Evolutionary conservation across 2,329 filamentous ascomycete genomes (phyloP).

Genomic region (Byssothecium circinans): DNA sequence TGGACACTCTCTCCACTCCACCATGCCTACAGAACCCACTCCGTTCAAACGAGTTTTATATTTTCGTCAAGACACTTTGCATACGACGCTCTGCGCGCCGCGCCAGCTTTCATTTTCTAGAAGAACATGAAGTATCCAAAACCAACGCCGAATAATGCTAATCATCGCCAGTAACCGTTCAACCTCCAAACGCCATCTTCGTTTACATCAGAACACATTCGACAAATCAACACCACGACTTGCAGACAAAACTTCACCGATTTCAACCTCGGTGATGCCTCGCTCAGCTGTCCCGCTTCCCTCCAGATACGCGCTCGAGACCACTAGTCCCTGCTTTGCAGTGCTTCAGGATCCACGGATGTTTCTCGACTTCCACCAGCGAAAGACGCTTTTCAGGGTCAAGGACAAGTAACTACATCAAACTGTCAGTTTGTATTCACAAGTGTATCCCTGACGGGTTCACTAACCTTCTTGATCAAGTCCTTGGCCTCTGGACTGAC

Average conservation of each 20-base stretch:
- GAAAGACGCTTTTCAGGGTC: slow-evolving; percentile 92
- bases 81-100: too few species aligned
- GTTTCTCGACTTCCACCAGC: slow-evolving; percentile 82
- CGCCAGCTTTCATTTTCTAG: background rate
- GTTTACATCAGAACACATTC: slow-evolving; percentile 16
- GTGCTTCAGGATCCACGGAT: slow-evolving; percentile 97
- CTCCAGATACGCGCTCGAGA: slow-evolving; percentile 33
- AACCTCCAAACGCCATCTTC: slow-evolving; percentile 12
- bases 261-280: slow-evolving; percentile 8
- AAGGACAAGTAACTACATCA: slow-evolving; percentile 68
- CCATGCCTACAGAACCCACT: background rate
- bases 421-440: slow-evolving; percentile 8
- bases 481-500: slow-evolving; percentile 89
- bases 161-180: slow-evolving; percentile 1
- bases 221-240: slow-evolving; percentile 8
- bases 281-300: slow-evolving; percentile 25
- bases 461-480: slow-evolving; percentile 81
- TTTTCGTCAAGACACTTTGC: too few species aligned
- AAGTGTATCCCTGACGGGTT: background rate
- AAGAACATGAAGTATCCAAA: slow-evolving; percentile 1
- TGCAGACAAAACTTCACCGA: slow-evolving; percentile 1
- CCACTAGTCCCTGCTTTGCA: slow-evolving; percentile 59
- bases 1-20: slow-evolving; percentile 18
- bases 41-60: background rate
- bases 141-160: slow-evolving; percentile 16